Base-by-base conservation (phyloP, 805 yeast genomes). In the Scheffersomyces lignosus region DNA sequence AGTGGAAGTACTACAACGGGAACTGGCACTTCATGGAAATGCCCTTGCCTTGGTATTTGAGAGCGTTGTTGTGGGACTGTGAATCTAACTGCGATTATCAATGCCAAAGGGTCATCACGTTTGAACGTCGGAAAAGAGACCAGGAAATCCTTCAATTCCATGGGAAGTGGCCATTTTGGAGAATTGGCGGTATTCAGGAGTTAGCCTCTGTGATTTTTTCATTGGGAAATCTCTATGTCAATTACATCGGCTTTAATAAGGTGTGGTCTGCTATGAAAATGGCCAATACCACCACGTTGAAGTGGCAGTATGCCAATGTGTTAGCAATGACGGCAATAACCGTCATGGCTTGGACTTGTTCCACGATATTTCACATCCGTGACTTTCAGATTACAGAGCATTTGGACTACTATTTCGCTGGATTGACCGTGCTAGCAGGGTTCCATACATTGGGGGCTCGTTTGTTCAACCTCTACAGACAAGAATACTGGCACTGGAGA, bases 131-230 rank as follows among this genome's bases (percentile, higher is more conserved):
- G 12, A 46, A 39, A 0, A 45, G 61, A 2, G 69, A 72, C n/a
- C 70, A 74, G 41, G 81, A 79, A 38, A 65, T 87, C 0, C 73
- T 73, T 27, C 99, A 93, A 58, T 93, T 87, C 63, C 96, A 93
- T 60, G 99, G 99, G 0, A 93, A 93, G 64, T 93, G 99, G 99
- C 98, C 98, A 2, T 93, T 93, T 52, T 44, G 69, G 13, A 71
- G 99, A 33, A 54, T 85, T 0, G 61, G 73, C n/a, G 95, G 95
- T 0, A 66, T 84, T 9, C 99, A 93, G 59, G 99, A 93, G 56
- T 64, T 88, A 0, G 86, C 82, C 16, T 83, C 95, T 10, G 80
- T 85, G 1, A 15, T 88, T 1, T 91, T 93, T 58, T 85, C 96
- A n/a, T n/a, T 66, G 10, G 72, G 70, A 4, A 69, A 69, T 45